Percentiles rank a stretch among this genome's conserved stretches.
phyloP scores from a whole-genome alignment of 108 stramenopile genomes.

The Epipyxis sp. region DNA sequence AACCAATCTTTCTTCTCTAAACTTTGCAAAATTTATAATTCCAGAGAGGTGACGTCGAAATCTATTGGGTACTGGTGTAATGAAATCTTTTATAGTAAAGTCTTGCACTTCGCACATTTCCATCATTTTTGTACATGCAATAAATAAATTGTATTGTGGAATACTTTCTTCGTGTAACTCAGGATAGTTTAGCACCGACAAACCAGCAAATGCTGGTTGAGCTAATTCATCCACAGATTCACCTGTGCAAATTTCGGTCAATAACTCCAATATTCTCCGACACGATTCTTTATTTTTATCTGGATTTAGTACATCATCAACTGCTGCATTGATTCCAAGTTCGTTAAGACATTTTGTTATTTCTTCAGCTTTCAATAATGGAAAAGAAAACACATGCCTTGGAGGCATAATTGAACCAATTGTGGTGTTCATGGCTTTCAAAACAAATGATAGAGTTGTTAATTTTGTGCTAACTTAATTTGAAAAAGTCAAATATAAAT shows the following conservation, averaged over 20 bases:
- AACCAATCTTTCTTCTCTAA: conserved; percentile 76
- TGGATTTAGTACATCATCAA: conserved; percentile 71
- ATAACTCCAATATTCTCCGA: conserved; percentile 57
- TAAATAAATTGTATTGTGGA: conserved; percentile 74
- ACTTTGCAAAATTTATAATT: conserved; percentile 87
- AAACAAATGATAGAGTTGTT: no score
- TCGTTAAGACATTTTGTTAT: conserved; percentile 62
- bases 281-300: conserved; percentile 70
- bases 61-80: conserved; percentile 64
- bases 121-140: conserved; percentile 70
- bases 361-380: background rate
- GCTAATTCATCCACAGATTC: conserved; percentile 41
- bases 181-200: conserved; percentile 55
- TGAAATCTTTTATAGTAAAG: conserved; percentile 81
- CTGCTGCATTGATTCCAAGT: conserved; percentile 68
- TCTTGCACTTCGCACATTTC: conserved; percentile 73
- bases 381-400: conserved; percentile 8
- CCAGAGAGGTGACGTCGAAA: conserved; percentile 81
- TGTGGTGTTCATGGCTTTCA: no score
- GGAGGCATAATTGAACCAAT: no score
- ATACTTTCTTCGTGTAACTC: conserved; percentile 78
- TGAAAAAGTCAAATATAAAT: no score
- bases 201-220: conserved; percentile 1
- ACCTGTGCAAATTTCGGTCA: conserved; percentile 48
- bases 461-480: no score